A percentile compares a stretch with the other conserved stretches of the same genome.
Conservation (phyloP, 2,329 filamentous ascomycete species). For the Phyllosticta citriasiana region DNA sequence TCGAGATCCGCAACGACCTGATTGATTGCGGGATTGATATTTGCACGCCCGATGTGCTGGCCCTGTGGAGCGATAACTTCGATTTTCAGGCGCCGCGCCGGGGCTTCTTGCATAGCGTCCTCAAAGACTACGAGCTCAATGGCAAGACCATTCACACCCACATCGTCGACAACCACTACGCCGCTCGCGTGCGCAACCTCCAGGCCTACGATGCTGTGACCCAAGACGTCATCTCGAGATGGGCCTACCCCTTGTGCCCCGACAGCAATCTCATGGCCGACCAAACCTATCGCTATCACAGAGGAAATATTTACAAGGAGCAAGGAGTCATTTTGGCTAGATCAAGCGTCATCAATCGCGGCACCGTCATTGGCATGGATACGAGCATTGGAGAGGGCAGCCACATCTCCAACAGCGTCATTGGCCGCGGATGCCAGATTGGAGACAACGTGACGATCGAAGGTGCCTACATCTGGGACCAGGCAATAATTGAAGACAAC, state of each 20-base stretch:
- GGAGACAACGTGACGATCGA: conserved; percentile 73
- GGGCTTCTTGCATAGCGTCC: conserved; percentile 81
- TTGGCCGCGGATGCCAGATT: conserved; percentile 78
- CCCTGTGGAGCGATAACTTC: conserved; percentile 94
- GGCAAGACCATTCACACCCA: conserved; percentile 94
- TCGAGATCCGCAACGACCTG: conserved; percentile 77
- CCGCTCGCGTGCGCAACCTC: conserved; percentile 74
- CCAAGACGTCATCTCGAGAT: conserved; percentile 74
- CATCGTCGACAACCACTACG: conserved; percentile 73
- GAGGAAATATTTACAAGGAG: conserved; percentile 67
- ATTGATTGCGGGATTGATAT: conserved; percentile 96
- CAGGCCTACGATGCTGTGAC: conserved; percentile 84
- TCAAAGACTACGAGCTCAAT: conserved; percentile 95
- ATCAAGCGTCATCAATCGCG: conserved; percentile 58
- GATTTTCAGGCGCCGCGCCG: conserved; percentile 85
- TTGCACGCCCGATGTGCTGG: conserved; percentile 89
- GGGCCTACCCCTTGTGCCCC: conserved; percentile 81
- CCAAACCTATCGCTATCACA: conserved; percentile 64
- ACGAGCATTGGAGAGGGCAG: conserved; percentile 66
- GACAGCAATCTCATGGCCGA: conserved; percentile 75
- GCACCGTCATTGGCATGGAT: conserved; percentile 65
- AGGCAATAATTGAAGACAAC: conserved; percentile 66
- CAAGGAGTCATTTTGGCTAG: conserved; percentile 63
- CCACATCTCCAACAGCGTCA: conserved; percentile 62
- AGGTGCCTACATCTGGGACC: conserved; percentile 81